Evolutionary conservation across 169 alveolate species (phyloP), one percentile per base, ranked within the genome.

Genomic region (Cryptosporidium ryanae): DNA sequence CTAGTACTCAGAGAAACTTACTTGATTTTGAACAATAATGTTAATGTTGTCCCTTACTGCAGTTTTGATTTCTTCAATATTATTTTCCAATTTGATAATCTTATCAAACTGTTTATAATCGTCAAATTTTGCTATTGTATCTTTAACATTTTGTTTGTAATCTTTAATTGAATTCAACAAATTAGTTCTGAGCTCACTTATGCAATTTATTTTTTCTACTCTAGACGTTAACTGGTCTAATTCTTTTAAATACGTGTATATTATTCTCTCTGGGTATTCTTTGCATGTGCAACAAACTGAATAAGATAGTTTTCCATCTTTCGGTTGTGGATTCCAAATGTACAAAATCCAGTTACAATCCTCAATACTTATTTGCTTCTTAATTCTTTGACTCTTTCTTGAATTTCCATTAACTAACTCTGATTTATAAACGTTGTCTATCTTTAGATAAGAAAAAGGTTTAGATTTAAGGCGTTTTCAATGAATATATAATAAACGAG

Each of bases 201-300:
- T 38, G 38, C 59, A 61, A 13, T 25, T 44, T 12, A 76, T 76
- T 43, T 63, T 57, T 46, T 38, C 71, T 3, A 76, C 32, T 76
- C 76, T 59, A 54, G 63, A 59, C 32, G 87, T 76, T 25, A 65
- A 76, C 31, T 76, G 38, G 44, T 76, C 43, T 61, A 76, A 59
- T 55, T 76, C 87, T 31, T 61, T 76, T 61, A 76, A 61, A 48
- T 55, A 55, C 13, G 70, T 21, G 34, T 76, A 76, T 43, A 76
- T 76, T 46, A 76, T 34, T 46, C 64, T 55, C 17, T 76, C 76
- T 15, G 87, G 87, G 59, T 59, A 76, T 17, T 76, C 48, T 4
- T 76, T 61, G 44, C 21, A 15, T 29, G 44, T 76, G 23, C 87
- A 76, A 55, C 87, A 76, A n/a, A 76, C 64, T 57, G 87, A 55